phyloP scores from a whole-genome alignment of 2,329 filamentous ascomycete genomes.

The Scedosporium minutisporum region DNA sequence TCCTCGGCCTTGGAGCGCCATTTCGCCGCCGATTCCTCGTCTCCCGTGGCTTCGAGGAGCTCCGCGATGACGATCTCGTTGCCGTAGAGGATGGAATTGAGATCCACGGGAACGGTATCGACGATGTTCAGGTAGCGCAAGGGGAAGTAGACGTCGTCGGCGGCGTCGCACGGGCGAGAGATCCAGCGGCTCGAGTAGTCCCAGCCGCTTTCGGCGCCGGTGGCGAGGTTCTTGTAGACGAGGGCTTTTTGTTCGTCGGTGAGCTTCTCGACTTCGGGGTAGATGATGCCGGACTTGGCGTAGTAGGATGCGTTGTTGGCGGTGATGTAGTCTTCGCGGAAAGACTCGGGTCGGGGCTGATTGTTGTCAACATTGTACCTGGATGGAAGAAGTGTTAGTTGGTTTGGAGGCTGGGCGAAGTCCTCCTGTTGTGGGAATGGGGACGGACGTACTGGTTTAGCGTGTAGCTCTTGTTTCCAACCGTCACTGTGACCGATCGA shows the following conservation, averaged over 20 bases:
- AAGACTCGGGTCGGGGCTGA: conserved; percentile 58
- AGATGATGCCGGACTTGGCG: conserved; percentile 46
- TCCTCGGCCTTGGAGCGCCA: conserved; percentile 41
- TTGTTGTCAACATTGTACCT: conserved; percentile 54
- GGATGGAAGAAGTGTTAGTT: not conserved
- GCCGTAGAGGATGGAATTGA: conserved; percentile 59
- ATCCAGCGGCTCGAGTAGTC: conserved; percentile 55
- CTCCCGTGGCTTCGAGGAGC: conserved; percentile 42
- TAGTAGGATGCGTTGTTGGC: conserved; percentile 59
- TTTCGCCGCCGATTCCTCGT: conserved; percentile 34
- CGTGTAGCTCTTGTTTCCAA: conserved; percentile 36
- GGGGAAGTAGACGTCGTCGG: conserved; percentile 53
- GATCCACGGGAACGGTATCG: conserved; percentile 51
- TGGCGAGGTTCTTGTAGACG: conserved; percentile 54
- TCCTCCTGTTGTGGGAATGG: not conserved
- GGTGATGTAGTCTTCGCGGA: conserved; percentile 53
- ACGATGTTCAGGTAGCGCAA: conserved; percentile 52
- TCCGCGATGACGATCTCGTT: conserved; percentile 51
- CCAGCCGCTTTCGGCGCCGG: conserved; percentile 57
- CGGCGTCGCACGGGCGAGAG: conserved; percentile 45
- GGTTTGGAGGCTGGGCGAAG: not conserved
- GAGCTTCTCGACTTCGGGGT: conserved; percentile 39
- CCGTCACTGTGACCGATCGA: conserved; percentile 43
- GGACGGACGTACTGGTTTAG: conserved; percentile 41
- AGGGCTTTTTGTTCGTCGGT: conserved; percentile 40